Evolutionary conservation across 2,329 filamentous ascomycete genomes (phyloP), one percentile per base, ranked within the genome.

Genomic region (Dryadomyces quercivorus): DNA sequence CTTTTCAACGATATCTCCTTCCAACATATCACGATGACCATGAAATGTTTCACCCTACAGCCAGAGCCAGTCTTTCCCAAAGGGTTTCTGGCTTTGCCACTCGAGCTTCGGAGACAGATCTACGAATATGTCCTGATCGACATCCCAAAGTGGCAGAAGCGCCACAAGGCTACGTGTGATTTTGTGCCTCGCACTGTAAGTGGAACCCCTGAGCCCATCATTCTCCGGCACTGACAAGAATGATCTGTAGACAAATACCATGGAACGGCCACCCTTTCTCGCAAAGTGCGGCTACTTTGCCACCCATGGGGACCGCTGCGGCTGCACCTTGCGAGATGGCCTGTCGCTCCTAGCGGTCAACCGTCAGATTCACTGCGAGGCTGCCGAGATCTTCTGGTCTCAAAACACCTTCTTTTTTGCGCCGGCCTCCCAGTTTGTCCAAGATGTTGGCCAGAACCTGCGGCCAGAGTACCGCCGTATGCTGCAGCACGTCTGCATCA

Each of bases 331-430:
- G 13, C 58, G 60, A n/a, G 38, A 53, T 8, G 53, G 57, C n/a
- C 44, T 61, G 16, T 21, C 36, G 5, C 43, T 61, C 8, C 53
- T 61, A 12, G 22, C 15, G 7, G 53, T 43, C 16, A 55, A 52
- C 51, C 59, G 59, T 4, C 56, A 57, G 51, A 48, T 59, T 48
- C 50, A 59, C 43, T 6, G 9, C 44, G 60, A 61, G 38, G 60
- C 60, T 1, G 59, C 59, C 0, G 40, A 43, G 13, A 42, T 60
- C 2, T 58, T 61, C 42, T 61, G 60, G 60, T 40, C 55, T 2
- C 21, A 42, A 5, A 61, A 61, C 51, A 40, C 51, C 0, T 53
- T 59, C 50, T 55, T 59, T n/a, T 47, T 3, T 10, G 18, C 38
- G 2, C 18, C 51, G 13, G n/a, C 31, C 8, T 5, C 4, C 3